Evolutionary conservation across 306 rosid genomes (phyloP), one percentile per base, ranked within the genome.

Genomic region (Oxytropis ochrocephala): DNA sequence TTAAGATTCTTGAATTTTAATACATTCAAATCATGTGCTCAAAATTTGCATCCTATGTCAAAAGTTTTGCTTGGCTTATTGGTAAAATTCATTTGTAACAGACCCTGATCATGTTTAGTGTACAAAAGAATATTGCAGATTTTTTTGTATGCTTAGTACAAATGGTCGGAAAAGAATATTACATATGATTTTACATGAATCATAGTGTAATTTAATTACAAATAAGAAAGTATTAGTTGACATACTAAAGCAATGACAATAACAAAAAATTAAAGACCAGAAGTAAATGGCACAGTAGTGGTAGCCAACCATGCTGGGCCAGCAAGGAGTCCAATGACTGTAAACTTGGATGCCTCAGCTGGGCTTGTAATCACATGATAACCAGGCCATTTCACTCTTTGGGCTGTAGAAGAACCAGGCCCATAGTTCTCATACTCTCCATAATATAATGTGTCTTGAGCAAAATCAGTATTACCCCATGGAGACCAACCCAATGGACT

Each of bases 401-500:
- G 24, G 1, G 21, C 50, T 3, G 90, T 84, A 0, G 85, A 75
- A 0, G 97, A 86, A 5, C 81, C 78, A 4, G 97, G 90, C n/a
- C 96, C 96, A 76, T 70, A 73, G 10, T 90, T 90, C 52, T 62
- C 50, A 13, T 86, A 90, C 73, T 90, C 96, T 4, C 82, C 96
- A 64, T 61, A 90, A 38, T 82, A 90, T 66, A 90, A 11, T 7
- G 95, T 88, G 4, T 30, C 70, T 0, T 66, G 74, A 8, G 88
- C 95, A 80, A 82, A 80, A 24, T 61, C 44, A 6, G 80, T 64
- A 4, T 27, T 46, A 2, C 50, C 75, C 98, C 96, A 89, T 14
- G 75, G 78, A 19, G 86, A 64, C 98, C 98, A 92, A 0, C 98
- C 98, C 44, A 67, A 64, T 1, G 98, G 93, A 77, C 78, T 82